Evolutionary conservation across 352 stramenopile genomes (phyloP).

Genomic region (Phytophthora constricta): DNA sequence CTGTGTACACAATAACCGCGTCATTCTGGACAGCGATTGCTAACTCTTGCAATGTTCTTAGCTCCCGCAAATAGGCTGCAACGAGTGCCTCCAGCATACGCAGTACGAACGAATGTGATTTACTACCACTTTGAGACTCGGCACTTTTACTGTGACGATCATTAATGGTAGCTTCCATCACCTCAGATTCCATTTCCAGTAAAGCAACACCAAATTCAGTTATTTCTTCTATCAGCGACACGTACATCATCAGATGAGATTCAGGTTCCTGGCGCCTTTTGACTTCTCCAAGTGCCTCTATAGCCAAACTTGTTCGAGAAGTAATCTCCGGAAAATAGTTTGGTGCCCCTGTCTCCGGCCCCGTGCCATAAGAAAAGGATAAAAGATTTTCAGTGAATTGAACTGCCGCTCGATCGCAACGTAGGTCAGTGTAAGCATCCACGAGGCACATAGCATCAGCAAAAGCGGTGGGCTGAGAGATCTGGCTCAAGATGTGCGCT

Average conservation of each 20-base stretch:
- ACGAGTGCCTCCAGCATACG: conserved; percentile 46
- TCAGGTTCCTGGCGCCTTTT: conserved; percentile 42
- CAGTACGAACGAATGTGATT: conserved; percentile 37
- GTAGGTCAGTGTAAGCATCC: conserved; percentile 62
- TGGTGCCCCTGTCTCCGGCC: neutral
- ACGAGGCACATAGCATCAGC: conserved; percentile 67
- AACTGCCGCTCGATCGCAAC: conserved; percentile 55
- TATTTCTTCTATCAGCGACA: conserved; percentile 64
- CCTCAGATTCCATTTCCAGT: conserved; percentile 49
- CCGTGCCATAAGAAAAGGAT: conserved; percentile 16
- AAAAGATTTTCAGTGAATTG: conserved; percentile 75
- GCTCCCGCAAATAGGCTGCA: conserved; percentile 35
- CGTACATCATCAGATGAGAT: conserved; percentile 35
- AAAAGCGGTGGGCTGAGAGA: conserved; percentile 50
- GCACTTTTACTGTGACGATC: neutral
- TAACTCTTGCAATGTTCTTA: conserved; percentile 31
- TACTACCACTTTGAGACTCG: conserved; percentile 2
- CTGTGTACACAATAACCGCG: conserved; percentile 23
- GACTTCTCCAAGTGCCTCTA: conserved; percentile 46
- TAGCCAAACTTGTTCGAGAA: conserved; percentile 19
- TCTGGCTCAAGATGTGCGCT: conserved; percentile 65
- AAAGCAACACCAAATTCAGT: conserved; percentile 51
- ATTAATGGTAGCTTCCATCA: neutral
- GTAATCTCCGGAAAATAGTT: conserved; percentile 19
- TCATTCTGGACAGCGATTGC: conserved; percentile 25